Conservation (phyloP, 495 filamentous ascomycete species). For the Podospora conica region DNA sequence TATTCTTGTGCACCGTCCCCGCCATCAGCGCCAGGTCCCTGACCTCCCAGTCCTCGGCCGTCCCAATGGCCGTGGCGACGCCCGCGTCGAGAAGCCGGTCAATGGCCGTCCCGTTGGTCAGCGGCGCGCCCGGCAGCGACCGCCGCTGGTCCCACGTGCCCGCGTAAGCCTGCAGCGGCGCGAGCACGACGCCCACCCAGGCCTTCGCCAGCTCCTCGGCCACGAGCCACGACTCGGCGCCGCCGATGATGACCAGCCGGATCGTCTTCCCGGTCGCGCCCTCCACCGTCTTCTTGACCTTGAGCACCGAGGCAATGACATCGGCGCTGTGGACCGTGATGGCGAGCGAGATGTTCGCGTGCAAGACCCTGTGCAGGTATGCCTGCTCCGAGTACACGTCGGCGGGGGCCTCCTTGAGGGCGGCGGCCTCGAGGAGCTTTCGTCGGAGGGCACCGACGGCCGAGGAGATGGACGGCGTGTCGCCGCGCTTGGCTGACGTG, state of each 20-base stretch:
- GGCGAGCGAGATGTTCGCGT: constrained; percentile 32
- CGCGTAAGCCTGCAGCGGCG: constrained; percentile 38
- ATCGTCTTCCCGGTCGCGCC: constrained; percentile 17
- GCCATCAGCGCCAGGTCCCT: constrained; percentile 43
- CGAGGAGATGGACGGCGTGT: constrained; percentile 29
- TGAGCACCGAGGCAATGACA: constrained; percentile 35
- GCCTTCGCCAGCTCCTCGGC: constrained; percentile 42
- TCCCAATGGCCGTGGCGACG: constrained; percentile 40
- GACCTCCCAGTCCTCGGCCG: constrained; percentile 46
- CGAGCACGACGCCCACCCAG: constrained; percentile 43
- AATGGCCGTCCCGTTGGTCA: constrained; percentile 47
- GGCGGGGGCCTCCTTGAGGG: constrained; percentile 18
- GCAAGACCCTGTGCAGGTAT: constrained; percentile 35
- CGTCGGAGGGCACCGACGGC: constrained; percentile 33
- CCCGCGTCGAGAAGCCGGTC: constrained; percentile 41
- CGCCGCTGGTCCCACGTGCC: constrained; percentile 42
- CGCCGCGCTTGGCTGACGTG: constrained; percentile 27
- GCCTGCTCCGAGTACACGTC: constrained; percentile 35
- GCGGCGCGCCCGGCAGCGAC: constrained; percentile 44
- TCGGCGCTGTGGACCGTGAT: constrained; percentile 43
- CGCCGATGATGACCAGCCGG: constrained; percentile 42
- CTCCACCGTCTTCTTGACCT: constrained; percentile 35
- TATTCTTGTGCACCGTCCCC: constrained; percentile 44
- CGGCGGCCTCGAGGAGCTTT: constrained; percentile 36
- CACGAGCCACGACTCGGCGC: constrained; percentile 43